Evolutionary conservation across 2,329 filamentous ascomycete species (phyloP).

Genomic region (Peltaster fructicola): DNA sequence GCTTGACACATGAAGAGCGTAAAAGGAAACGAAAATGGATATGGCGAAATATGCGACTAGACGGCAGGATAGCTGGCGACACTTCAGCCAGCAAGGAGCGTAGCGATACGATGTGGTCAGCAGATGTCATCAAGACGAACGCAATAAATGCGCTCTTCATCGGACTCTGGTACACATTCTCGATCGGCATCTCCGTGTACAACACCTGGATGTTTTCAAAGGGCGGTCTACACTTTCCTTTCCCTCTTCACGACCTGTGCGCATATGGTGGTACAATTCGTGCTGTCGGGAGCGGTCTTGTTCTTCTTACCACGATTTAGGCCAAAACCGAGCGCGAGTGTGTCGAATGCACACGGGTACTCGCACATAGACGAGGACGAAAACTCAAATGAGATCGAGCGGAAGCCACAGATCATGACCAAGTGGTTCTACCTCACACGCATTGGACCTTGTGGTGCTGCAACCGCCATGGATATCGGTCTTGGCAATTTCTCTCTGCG

Average conservation of each 20-base stretch:
- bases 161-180: slow-evolving; percentile 75
- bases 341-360: slow-evolving; percentile 4
- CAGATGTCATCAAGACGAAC: slow-evolving; percentile 50
- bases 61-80: slow-evolving; percentile 48
- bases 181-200: slow-evolving; percentile 88
- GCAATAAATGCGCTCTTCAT: slow-evolving; percentile 68
- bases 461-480: slow-evolving; percentile 89
- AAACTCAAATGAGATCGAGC: background rate
- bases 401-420: slow-evolving; percentile 44
- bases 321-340: slow-evolving; percentile 26
- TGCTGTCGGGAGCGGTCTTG: slow-evolving; percentile 57
- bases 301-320: slow-evolving; percentile 69
- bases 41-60: slow-evolving; percentile 47
- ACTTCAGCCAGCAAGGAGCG: slow-evolving; percentile 32
- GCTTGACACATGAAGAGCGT: slow-evolving; percentile 57
- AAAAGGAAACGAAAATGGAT: slow-evolving; percentile 43
- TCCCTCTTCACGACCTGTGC: slow-evolving; percentile 84
- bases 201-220: slow-evolving; percentile 99
- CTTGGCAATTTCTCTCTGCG: slow-evolving; percentile 89
- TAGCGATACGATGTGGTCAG: slow-evolving; percentile 51
- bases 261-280: slow-evolving; percentile 92
- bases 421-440: slow-evolving; percentile 82
- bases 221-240: slow-evolving; percentile 72
- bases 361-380: slow-evolving; percentile 6
- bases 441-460: slow-evolving; percentile 77